These are phyloP conservation scores for Cocos nucifera DNA, from an alignment of 176 grass and related monocot species.

Conservation along the genomic window DNA sequence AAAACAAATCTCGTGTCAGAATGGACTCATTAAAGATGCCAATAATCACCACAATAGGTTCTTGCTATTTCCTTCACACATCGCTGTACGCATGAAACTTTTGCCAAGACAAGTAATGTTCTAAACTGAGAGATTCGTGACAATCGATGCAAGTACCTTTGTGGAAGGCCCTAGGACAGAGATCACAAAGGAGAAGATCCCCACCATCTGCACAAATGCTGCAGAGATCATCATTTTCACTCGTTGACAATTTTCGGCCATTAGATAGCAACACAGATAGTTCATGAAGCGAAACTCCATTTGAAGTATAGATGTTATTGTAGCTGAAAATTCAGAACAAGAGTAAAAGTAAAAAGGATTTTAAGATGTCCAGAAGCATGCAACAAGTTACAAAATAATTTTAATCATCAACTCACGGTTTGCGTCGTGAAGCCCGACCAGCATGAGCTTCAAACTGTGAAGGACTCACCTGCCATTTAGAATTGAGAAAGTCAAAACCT, in stretches of 20 bases:
- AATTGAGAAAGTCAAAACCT: conserved; percentile 10
- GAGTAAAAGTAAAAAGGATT: neutral
- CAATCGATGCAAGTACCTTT: conserved; percentile 38
- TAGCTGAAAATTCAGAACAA: conserved; percentile 41
- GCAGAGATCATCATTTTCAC: conserved; percentile 83
- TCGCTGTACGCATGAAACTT: too few species aligned
- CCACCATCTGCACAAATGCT: conserved; percentile 91
- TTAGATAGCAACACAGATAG: conserved; percentile 83
- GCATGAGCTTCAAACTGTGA: conserved; percentile 98
- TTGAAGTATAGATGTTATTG: conserved; percentile 98
- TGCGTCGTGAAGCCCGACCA: conserved; percentile 73
- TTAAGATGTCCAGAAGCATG: too few species aligned
- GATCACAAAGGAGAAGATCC: conserved; percentile 81
- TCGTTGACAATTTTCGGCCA: conserved; percentile 45
- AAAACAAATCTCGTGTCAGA: too few species aligned
- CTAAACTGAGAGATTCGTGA: too few species aligned
- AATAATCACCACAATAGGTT: too few species aligned
- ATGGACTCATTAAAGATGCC: too few species aligned
- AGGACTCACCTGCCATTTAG: conserved; percentile 72
- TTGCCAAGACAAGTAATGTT: too few species aligned
- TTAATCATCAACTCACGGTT: conserved; percentile 59
- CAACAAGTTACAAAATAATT: conserved; percentile 7
- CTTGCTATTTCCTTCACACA: too few species aligned
- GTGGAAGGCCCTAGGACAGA: conserved; percentile 94
- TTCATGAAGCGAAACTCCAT: conserved; percentile 94